Evolutionary conservation across 495 filamentous ascomycete genomes (phyloP).

Genomic region (Aspergillus egyptiacus): DNA sequence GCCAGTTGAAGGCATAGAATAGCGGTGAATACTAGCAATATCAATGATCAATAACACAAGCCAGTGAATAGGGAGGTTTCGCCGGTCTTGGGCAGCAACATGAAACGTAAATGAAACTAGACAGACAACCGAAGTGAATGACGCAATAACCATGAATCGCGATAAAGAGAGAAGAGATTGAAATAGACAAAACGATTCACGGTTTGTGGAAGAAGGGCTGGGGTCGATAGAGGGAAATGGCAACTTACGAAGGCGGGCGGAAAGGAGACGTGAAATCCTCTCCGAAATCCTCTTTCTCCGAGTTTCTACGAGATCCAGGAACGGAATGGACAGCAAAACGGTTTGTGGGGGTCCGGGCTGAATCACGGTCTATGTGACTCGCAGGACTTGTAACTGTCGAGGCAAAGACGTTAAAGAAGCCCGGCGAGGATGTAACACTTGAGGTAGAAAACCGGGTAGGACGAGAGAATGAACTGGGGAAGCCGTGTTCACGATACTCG

Average conservation of each 20-base stretch:
- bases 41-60: constrained; percentile 5
- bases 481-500: constrained; percentile 73
- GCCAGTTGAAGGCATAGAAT: constrained; percentile 79
- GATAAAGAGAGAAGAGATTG: background rate
- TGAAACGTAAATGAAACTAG: constrained; percentile 12
- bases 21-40: constrained; percentile 62
- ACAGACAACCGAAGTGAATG: constrained; percentile 2
- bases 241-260: constrained; percentile 36
- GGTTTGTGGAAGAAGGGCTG: no score
- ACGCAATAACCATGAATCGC: background rate
- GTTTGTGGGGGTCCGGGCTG: constrained; percentile 30
- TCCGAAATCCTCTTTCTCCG: constrained; percentile 42
- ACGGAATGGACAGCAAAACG: constrained; percentile 70
- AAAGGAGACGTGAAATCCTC: constrained; percentile 30
- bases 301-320: constrained; percentile 71
- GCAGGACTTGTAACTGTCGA: constrained; percentile 63
- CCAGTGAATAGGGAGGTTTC: no score
- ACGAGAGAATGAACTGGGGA: constrained; percentile 66
- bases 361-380: constrained; percentile 42
- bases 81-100: constrained; percentile 11
- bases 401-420: constrained; percentile 65
- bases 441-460: constrained; percentile 79
- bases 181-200: constrained; percentile 1
- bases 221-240: constrained; percentile 12
- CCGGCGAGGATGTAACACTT: constrained; percentile 73